Evolutionary conservation across 805 yeast species (phyloP).

Genomic region (Ogataea thermomethanolica): DNA sequence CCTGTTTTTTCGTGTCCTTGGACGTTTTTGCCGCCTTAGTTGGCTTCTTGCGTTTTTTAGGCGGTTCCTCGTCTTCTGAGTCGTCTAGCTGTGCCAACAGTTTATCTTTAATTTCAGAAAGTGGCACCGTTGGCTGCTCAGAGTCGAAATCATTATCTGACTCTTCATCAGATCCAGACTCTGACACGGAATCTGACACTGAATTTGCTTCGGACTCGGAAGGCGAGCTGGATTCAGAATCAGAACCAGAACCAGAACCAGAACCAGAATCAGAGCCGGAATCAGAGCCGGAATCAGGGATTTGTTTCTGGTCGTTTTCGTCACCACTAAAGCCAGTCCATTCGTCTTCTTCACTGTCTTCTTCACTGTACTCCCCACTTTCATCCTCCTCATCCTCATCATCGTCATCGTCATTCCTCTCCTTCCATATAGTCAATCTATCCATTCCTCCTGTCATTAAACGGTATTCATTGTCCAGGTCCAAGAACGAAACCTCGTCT

Average conservation of each 20-base stretch:
- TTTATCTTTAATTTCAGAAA: constrained; percentile 25
- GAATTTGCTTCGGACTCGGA: constrained; percentile 5
- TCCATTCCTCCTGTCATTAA: constrained; percentile 84
- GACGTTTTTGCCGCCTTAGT: constrained; percentile 26
- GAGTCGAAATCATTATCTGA: constrained; percentile 5
- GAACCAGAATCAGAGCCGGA: neutral
- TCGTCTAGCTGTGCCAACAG: constrained; percentile 27
- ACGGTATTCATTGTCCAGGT: constrained; percentile 77
- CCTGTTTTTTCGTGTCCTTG: constrained; percentile 39
- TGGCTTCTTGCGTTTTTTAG: constrained; percentile 8
- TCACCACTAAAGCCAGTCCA: constrained; percentile 15
- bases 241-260: neutral
- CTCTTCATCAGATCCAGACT: neutral
- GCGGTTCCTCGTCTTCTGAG: constrained; percentile 22
- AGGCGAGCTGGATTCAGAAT: neutral
- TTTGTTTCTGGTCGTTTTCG: constrained; percentile 2
- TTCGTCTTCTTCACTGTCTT: constrained; percentile 10
- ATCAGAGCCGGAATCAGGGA: constrained; percentile 1
- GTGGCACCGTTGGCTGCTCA: constrained; percentile 19
- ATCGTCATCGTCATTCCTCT: constrained; percentile 19
- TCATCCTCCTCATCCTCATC: constrained; percentile 11
- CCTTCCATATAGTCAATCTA: constrained; percentile 70
- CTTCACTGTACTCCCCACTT: constrained; percentile 11
- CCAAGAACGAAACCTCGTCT: constrained; percentile 77
- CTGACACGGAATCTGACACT: constrained; percentile 2